Percentiles rank a stretch among this genome's conserved stretches.
These are phyloP conservation scores for Daedaleopsis sinensis DNA, from an alignment of 768 basidiomycete species.

Conservation along the genomic window DNA sequence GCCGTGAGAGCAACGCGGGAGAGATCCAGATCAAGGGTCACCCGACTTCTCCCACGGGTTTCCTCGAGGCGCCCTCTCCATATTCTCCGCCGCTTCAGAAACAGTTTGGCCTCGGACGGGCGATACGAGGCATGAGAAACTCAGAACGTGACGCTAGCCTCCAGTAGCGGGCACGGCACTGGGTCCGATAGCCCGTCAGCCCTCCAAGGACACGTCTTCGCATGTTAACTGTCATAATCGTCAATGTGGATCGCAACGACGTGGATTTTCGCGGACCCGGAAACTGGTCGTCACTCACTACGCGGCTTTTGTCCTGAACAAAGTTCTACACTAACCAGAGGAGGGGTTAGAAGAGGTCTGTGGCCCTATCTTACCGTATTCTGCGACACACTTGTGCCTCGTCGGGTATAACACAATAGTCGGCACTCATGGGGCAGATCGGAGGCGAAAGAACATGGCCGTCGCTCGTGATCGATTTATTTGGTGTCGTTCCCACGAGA, in stretches of 20 bases:
- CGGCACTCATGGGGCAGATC: neutral
- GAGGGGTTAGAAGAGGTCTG: too few species aligned
- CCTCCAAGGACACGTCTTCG: neutral
- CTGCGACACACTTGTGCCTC: neutral
- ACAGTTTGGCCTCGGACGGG: neutral
- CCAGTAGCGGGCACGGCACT: too few species aligned
- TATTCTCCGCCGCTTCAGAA: neutral
- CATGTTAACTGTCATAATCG: neutral
- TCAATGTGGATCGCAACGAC: slow-evolving; percentile 2
- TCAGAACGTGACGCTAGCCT: too few species aligned
- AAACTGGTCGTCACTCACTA: neutral
- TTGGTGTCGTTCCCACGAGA: slow-evolving; percentile 1
- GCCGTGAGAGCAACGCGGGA: neutral
- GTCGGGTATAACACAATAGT: slow-evolving; percentile 1
- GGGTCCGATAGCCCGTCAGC: too few species aligned
- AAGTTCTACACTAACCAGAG: neutral
- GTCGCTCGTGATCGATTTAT: neutral
- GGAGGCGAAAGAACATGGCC: neutral
- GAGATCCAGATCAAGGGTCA: neutral
- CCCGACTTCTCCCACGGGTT: neutral
- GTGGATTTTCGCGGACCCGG: neutral
- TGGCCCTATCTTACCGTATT: neutral
- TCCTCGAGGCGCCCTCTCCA: neutral
- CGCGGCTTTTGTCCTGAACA: neutral
- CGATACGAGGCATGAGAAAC: too few species aligned